Evolutionary conservation across 768 basidiomycete species (phyloP), one percentile per base, ranked within the genome.

Genomic region (Suillus paluster): DNA sequence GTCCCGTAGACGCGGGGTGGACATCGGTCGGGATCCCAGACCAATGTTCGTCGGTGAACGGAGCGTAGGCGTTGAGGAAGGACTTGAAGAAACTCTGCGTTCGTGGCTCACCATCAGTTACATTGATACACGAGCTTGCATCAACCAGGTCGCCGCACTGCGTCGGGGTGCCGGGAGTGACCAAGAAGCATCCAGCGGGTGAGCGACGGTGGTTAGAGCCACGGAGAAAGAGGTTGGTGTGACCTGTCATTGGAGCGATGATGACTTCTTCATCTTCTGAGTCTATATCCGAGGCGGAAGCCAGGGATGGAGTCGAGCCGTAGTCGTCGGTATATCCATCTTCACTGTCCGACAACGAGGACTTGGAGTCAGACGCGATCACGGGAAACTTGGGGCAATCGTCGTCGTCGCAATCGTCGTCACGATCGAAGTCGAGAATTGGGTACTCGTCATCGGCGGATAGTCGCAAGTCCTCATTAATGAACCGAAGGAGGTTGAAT

Each of bases 141-240:
- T 50, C 49, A 50, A 50, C 33, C 49, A 50, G 19, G 49, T 33
- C 4, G 27, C 49, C 11, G 11, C 30, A 50, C 33, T 12, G 30
- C 30, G 30, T 50, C 3, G 33, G 30, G 19, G 49, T 50, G 49
- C 11, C 11, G 27, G 19, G 49, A 5, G 49, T 50, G 19, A 50
- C 30, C n/a, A 50, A 50, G 19, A 50, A 50, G 33, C 49, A 50
- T n/a, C 49, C 49, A 10, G 49, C 49, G 19, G 49, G 49, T 19
- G 49, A 50, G 30, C 49, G 49, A 50, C 49, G 49, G 30, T 50
- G 49, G 1, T 50, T 33, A n/a, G 49, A 50, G 33, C 30, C 11
- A 30, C 11, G 11, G 17, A 34, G 19, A n/a, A 34, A 12, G 30
- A 19, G 11, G 27, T 6, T n/a, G 6, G 27, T 50, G 11, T 5